These are phyloP conservation scores for Boletus sp. DNA, from an alignment of 768 basidiomycete species.

Conservation along the genomic window DNA sequence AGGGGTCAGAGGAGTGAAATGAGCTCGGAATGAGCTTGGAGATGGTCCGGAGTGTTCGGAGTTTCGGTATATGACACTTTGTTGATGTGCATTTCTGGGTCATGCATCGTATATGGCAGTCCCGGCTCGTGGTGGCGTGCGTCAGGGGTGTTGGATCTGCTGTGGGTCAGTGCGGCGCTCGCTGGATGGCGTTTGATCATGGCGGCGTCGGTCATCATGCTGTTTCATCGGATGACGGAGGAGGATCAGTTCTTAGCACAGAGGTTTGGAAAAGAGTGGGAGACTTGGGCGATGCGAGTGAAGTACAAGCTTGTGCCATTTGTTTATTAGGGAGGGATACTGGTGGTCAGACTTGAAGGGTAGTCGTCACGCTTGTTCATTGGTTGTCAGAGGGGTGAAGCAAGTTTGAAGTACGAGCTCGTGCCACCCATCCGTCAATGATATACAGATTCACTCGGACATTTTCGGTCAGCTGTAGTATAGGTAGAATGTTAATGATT, in stretches of 20 bases:
- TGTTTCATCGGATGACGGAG: slow-evolving; percentile 16
- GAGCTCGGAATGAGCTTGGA: no score
- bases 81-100: not conserved
- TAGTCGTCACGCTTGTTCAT: no score
- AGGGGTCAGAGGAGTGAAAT: no score
- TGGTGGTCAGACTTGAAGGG: no score
- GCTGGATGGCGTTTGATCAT: not conserved
- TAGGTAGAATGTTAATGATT: no score
- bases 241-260: slow-evolving; percentile 21
- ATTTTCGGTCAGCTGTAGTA: no score
- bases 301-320: slow-evolving; percentile 7
- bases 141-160: not conserved
- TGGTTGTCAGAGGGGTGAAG: no score
- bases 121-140: slow-evolving; percentile 2
- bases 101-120: not conserved
- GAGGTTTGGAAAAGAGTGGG: slow-evolving; percentile 21
- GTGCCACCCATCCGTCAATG: no score
- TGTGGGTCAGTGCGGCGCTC: not conserved
- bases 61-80: no score
- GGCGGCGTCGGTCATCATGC: not conserved
- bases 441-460: no score
- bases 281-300: slow-evolving; percentile 17
- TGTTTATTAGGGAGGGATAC: not conserved
- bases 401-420: no score
- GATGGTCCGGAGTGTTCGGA: no score